Evolutionary conservation across 2,329 filamentous ascomycete species (phyloP).

Genomic region (Phialophora verrucosa): DNA sequence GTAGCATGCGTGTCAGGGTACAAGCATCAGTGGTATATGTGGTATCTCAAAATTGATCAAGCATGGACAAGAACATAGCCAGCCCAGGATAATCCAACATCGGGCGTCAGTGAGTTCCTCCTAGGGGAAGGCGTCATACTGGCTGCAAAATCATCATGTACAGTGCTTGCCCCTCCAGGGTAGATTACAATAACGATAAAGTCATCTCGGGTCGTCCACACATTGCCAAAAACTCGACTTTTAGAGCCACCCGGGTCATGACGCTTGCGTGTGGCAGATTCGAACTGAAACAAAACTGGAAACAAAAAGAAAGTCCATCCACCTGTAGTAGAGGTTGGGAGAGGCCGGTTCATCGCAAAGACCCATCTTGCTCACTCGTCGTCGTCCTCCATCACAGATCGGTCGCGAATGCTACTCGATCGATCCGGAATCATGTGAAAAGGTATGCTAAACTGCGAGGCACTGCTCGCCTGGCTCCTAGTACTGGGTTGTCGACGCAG

Average conservation of each 20-base stretch:
- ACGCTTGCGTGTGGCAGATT: slow-evolving; percentile 1
- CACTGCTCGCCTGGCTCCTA: slow-evolving; percentile 30
- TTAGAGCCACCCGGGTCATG: not conserved
- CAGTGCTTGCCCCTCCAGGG: not conserved
- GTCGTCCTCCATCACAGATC: slow-evolving; percentile 28
- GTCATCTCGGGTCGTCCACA: slow-evolving; percentile 17
- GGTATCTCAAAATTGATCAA: slow-evolving; percentile 9
- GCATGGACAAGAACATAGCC: not conserved
- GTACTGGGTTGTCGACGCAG: slow-evolving; percentile 27
- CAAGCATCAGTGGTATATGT: slow-evolving; percentile 12
- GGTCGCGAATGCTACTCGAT: slow-evolving; percentile 35
- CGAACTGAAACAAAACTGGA: not conserved
- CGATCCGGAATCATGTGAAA: slow-evolving; percentile 38
- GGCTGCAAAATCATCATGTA: not conserved
- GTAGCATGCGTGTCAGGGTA: not conserved
- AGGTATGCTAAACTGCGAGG: slow-evolving; percentile 36
- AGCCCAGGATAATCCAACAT: not conserved
- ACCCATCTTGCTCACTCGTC: not conserved
- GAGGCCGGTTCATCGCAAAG: not conserved
- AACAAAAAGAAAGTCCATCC: not conserved
- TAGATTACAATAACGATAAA: slow-evolving; percentile 2
- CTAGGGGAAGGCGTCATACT: not conserved
- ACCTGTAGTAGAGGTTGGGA: not conserved
- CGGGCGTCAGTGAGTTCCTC: not conserved
- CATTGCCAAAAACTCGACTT: slow-evolving; percentile 13